Evolutionary conservation across 1,284 basidiomycete genomes (phyloP).

Genomic region (Hymenochaete sp.): DNA sequence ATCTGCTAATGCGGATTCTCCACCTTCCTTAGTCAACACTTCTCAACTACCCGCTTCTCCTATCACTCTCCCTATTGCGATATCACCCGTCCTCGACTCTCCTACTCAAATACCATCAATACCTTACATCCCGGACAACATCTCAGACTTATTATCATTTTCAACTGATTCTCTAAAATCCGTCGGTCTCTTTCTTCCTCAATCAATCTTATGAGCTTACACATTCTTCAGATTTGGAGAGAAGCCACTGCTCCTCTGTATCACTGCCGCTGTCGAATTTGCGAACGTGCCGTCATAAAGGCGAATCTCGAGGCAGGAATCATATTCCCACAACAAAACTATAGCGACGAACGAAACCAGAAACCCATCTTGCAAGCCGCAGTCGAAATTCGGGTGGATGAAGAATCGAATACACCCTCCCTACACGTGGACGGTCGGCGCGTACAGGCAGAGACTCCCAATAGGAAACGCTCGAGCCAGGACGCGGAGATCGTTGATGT

Average conservation of each 20-base stretch:
- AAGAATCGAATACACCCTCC: slow-evolving; percentile 16
- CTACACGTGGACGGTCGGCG: neutral
- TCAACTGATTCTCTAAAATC: slow-evolving; percentile 48
- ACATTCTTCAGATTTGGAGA: slow-evolving; percentile 55
- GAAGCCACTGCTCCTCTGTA: slow-evolving; percentile 64
- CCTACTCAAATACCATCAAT: slow-evolving; percentile 54
- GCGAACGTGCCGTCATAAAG: slow-evolving; percentile 50
- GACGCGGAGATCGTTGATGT: slow-evolving; percentile 4
- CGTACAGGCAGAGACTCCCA: too few relatives aligned
- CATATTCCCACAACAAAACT: slow-evolving; percentile 20
- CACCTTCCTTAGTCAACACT: slow-evolving; percentile 3
- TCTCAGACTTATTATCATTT: slow-evolving; percentile 48
- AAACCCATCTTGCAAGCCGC: slow-evolving; percentile 15
- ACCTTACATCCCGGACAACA: slow-evolving; percentile 58
- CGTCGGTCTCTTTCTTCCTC: slow-evolving; percentile 33
- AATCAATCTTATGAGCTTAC: slow-evolving; percentile 7
- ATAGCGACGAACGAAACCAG: slow-evolving; percentile 20
- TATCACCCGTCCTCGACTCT: slow-evolving; percentile 48
- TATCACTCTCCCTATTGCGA: slow-evolving; percentile 34
- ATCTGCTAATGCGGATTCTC: slow-evolving; percentile 19
- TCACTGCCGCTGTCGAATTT: slow-evolving; percentile 61
- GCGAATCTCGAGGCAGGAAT: slow-evolving; percentile 33
- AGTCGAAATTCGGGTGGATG: slow-evolving; percentile 13
- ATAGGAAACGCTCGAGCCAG: slow-evolving; percentile 9
- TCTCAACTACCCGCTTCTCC: slow-evolving; percentile 22